Base-by-base conservation (phyloP, 805 yeast genomes). In the Ogataea methylovora region DNA sequence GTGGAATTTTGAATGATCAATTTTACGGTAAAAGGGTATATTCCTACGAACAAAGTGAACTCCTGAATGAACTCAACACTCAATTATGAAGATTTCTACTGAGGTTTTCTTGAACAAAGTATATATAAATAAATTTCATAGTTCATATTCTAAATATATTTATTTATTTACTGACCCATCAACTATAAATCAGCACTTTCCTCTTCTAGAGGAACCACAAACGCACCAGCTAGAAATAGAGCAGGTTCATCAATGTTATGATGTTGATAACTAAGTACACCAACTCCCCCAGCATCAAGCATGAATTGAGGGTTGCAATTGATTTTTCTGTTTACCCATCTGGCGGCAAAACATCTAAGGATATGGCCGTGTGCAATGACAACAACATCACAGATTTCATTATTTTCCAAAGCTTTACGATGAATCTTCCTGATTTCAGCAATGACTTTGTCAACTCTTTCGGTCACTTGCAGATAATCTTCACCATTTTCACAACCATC, bases 401-500 rank as follows among this genome's bases (percentile, higher is more conserved):
- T 61, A 4, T 61, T 57, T 6, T 63, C 72, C 25, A 79, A 52
- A 5, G 80, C 78, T 30, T 62, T 49, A 31, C 53, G 54, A 52
- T 84, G 95, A 36, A 81, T 55, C 32, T 59, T 62, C 41, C 75
- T 76, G 44, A 90, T 75, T 42, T 76, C 70, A 1, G 59, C 66
- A 49, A 90, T 84, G 31, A 80, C 70, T 24, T 72, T 55, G 46
- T 90, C 94, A 30, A 90, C 61, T 52, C 97, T 70, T 26, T 63
- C 63, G 2, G 80, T 77, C 28, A 90, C 83, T 34, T 86, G 69
- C 23, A 61, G 56, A 24, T 80, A 67, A 29, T 65, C 58, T 57
- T 90, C 97, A 40, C 97, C 97, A 43, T 77, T 78, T 53, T 85
- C 95, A 59, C 97, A 90, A 4, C 97, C 97, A 49, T 86, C 87